phyloP scores from a whole-genome alignment of 495 filamentous ascomycete species.

The Penicillium cinerascens region DNA sequence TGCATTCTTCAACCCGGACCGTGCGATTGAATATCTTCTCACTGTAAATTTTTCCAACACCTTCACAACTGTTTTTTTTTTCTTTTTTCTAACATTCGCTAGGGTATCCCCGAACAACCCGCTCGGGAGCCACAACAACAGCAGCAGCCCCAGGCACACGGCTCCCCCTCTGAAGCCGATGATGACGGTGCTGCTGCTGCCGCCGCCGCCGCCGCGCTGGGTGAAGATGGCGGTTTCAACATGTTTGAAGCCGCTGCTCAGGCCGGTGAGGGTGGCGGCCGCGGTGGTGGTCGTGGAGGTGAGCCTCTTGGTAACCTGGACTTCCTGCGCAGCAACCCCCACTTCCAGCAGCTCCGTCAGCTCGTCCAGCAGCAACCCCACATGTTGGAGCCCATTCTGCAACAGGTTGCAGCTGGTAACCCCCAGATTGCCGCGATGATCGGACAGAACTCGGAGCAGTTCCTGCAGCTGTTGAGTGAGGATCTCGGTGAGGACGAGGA shows the following conservation, averaged over 20 bases:
- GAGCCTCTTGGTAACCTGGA: conserved; percentile 75
- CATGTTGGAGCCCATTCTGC: conserved; percentile 96
- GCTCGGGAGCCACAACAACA: conserved; percentile 63
- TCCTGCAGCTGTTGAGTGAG: conserved; percentile 82
- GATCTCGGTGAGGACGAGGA: conserved; percentile 60
- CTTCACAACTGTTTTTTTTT: neutral
- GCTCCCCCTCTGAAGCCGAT: neutral
- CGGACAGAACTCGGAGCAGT: conserved; percentile 85
- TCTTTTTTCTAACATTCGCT: conserved; percentile 6
- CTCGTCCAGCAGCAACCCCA: conserved; percentile 95
- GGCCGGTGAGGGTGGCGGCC: conserved; percentile 56
- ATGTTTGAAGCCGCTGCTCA: conserved; percentile 91
- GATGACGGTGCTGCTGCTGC: conserved; percentile 33
- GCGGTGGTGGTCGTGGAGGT: conserved; percentile 50
- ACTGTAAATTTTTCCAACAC: conserved; percentile 55
- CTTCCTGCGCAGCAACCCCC: conserved; percentile 91
- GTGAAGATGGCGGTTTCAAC: conserved; percentile 71
- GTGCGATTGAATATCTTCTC: conserved; percentile 92
- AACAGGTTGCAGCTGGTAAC: conserved; percentile 94
- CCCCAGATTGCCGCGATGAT: conserved; percentile 91
- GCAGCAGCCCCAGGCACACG: conserved; percentile 5
- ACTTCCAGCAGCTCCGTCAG: conserved; percentile 96
- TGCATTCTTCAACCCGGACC: conserved; percentile 93
- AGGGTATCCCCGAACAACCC: conserved; percentile 88
- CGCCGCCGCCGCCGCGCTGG: conserved; percentile 36